phyloP scores from a whole-genome alignment of 495 filamentous ascomycete species.

The Thozetella sp. region DNA sequence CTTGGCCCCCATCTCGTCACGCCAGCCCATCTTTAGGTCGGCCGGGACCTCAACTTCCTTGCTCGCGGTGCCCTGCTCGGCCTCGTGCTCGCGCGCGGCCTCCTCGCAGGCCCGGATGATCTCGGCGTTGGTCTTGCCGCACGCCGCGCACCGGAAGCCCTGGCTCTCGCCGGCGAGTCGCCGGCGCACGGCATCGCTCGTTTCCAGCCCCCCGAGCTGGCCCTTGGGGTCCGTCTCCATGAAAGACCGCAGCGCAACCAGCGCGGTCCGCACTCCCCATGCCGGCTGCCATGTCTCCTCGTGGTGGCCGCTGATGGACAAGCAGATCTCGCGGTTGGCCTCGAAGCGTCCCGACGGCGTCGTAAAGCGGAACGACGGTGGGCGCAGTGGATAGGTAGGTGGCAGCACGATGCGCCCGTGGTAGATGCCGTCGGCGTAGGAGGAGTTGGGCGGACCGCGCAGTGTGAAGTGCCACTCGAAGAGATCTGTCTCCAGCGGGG shows the following conservation, averaged over 20 bases:
- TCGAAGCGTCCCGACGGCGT: conserved; percentile 94
- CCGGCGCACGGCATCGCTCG: conserved; percentile 59
- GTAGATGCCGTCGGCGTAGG: conserved; percentile 83
- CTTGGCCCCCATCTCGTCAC: conserved; percentile 50
- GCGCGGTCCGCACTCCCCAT: conserved; percentile 86
- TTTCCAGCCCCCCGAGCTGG: conserved; percentile 88
- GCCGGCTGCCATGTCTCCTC: conserved; percentile 99
- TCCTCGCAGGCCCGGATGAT: conserved; percentile 70
- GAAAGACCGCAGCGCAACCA: conserved; percentile 70
- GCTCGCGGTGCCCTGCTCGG: conserved; percentile 20
- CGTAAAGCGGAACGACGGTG: conserved; percentile 91
- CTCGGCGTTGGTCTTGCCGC: conserved; percentile 68
- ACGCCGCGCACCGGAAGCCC: conserved; percentile 65
- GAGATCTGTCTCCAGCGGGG: conserved; percentile 82
- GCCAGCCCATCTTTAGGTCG: conserved; percentile 59
- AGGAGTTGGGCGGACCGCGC: conserved; percentile 79
- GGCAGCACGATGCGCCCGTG: conserved; percentile 95
- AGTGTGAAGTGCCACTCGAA: conserved; percentile 99
- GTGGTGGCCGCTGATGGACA: conserved; percentile 91
- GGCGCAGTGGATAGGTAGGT: conserved; percentile 82
- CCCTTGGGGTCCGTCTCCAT: conserved; percentile 76
- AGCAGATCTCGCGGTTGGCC: conserved; percentile 94
- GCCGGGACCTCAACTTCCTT: conserved; percentile 57
- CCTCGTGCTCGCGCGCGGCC: conserved; percentile 52
- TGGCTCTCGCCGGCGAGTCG: conserved; percentile 65